Conservation (phyloP, 73 alveolate genomes). For the Durusdinium trenchii region DNA sequence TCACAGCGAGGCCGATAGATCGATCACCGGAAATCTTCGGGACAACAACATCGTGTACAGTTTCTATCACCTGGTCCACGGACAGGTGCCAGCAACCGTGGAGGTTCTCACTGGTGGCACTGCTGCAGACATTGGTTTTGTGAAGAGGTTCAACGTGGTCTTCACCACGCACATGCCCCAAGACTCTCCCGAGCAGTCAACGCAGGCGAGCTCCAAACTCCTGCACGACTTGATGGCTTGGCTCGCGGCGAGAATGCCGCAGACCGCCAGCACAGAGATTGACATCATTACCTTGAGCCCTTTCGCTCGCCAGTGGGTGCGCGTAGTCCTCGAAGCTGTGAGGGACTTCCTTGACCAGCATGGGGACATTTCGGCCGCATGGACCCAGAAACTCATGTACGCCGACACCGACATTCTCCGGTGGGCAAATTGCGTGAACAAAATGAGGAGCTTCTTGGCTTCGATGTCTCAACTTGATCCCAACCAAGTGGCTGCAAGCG, state of each 20-base stretch:
- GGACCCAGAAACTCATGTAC: not conserved
- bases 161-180: not conserved
- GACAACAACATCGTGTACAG: not conserved
- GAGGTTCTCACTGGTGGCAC: not conserved
- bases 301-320: not conserved
- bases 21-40: not conserved
- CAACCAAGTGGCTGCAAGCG: not conserved
- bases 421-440: not conserved
- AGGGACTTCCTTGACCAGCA: not conserved
- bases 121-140: not conserved
- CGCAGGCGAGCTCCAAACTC: not conserved
- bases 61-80: conserved; percentile 15
- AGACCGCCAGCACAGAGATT: not conserved
- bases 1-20: not conserved
- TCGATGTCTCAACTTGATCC: not conserved
- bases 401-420: not conserved
- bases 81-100: not conserved
- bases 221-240: not conserved
- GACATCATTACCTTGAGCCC: not conserved
- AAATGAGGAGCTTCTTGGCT: not conserved
- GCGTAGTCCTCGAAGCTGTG: not conserved
- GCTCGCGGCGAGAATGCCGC: not conserved
- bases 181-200: not conserved
- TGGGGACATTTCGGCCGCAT: not conserved
- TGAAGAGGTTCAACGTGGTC: not conserved